phyloP scores from a whole-genome alignment of 768 basidiomycete genomes.

The Pleurotus platypus region DNA sequence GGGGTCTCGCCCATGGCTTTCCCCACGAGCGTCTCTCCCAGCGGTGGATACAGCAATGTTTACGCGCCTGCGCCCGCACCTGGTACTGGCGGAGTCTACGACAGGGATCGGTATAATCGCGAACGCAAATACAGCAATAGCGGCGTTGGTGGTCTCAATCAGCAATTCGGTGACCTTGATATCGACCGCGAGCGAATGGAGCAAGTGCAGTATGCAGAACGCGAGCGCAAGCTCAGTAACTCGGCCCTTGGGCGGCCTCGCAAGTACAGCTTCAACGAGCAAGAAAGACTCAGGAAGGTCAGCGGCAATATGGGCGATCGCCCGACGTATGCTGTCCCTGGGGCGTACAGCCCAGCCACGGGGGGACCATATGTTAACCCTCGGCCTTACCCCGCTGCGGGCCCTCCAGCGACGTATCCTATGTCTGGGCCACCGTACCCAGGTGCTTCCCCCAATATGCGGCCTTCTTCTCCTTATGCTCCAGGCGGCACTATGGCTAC shows the following conservation, averaged over 20 bases:
- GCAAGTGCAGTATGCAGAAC: conserved; percentile 25
- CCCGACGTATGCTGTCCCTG: conserved; percentile 19
- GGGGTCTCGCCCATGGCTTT: conserved; percentile 28
- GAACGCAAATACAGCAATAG: conserved; percentile 30
- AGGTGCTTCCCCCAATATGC: conserved; percentile 44
- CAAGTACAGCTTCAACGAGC: conserved; percentile 41
- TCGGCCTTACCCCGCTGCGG: conserved; percentile 21
- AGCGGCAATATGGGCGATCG: conserved; percentile 34
- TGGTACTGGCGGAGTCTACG: conserved; percentile 18
- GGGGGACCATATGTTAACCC: conserved; percentile 17
- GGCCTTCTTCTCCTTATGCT: conserved; percentile 37
- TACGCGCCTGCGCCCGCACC: conserved; percentile 15
- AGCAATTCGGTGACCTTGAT: conserved; percentile 15
- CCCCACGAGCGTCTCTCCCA: conserved; percentile 16
- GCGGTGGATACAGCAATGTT: conserved; percentile 5
- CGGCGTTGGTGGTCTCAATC: conserved; percentile 22
- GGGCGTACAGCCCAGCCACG: conserved; percentile 22
- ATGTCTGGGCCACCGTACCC: conserved; percentile 12
- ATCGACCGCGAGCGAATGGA: conserved; percentile 27
- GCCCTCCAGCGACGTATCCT: conserved; percentile 14
- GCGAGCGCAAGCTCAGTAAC: conserved; percentile 28
- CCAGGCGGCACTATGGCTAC: conserved; percentile 16
- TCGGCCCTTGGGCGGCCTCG: conserved; percentile 33
- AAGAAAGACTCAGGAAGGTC: conserved; percentile 31
- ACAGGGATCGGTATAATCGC: conserved; percentile 13